Conservation (phyloP, 805 yeast genomes). For the Kuraishia cidri region DNA sequence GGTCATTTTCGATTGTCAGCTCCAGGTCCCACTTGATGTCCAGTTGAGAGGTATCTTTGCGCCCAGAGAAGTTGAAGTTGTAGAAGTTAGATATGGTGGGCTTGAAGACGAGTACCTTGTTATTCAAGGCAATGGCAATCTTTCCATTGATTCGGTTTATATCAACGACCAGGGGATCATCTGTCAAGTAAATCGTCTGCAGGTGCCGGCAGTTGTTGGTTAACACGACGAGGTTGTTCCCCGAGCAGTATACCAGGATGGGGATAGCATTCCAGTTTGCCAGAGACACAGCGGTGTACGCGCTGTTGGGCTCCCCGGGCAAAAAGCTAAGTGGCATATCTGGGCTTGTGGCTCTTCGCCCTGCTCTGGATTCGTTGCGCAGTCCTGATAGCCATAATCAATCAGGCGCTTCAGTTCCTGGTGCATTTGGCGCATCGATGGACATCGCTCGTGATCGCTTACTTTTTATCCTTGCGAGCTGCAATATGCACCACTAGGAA, state of each 20-base stretch:
- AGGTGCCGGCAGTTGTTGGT: slow-evolving; percentile 42
- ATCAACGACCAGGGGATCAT: slow-evolving; percentile 60
- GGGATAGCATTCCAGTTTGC: slow-evolving; percentile 58
- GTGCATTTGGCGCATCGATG: too few species aligned
- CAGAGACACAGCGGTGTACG: slow-evolving; percentile 46
- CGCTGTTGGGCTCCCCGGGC: slow-evolving; percentile 77
- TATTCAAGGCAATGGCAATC: slow-evolving; percentile 43
- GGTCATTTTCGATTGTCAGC: slow-evolving; percentile 10
- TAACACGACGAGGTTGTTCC: slow-evolving; percentile 71
- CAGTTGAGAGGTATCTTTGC: slow-evolving; percentile 19
- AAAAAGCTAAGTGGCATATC: slow-evolving; percentile 40
- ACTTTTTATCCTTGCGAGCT: too few species aligned
- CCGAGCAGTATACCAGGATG: slow-evolving; percentile 73
- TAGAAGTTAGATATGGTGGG: slow-evolving; percentile 45
- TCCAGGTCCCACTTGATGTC: slow-evolving; percentile 22
- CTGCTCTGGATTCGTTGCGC: background rate
- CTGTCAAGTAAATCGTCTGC: slow-evolving; percentile 69
- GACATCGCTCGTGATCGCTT: too few species aligned
- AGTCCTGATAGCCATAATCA: too few species aligned
- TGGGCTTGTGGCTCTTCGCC: background rate
- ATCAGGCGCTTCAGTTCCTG: too few species aligned
- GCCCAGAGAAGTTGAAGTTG: slow-evolving; percentile 21
- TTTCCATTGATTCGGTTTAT: slow-evolving; percentile 54
- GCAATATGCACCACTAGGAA: too few species aligned
- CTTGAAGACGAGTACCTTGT: slow-evolving; percentile 36